Conservation (phyloP, 2,329 filamentous ascomycete species). For the Phialophora tarda region DNA sequence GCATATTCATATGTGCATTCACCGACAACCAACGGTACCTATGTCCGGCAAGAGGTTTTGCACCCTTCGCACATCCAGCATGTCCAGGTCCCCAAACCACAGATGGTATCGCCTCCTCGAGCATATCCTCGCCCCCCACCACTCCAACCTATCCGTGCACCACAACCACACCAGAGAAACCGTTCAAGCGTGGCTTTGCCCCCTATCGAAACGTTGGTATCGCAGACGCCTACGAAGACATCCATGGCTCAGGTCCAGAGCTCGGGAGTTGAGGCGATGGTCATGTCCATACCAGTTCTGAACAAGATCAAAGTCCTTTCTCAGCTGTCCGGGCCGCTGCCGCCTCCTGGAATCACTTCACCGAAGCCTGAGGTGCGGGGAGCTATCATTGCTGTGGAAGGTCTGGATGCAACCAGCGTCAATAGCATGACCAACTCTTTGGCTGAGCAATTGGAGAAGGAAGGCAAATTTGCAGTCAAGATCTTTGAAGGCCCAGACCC, state of each 20-base stretch:
- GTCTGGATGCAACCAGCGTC: constrained; percentile 68
- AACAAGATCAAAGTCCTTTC: constrained; percentile 78
- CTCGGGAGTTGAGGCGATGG: constrained; percentile 65
- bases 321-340: constrained; percentile 74
- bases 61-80: constrained; percentile 22
- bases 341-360: constrained; percentile 44
- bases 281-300: constrained; percentile 75
- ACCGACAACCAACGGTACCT: constrained; percentile 45
- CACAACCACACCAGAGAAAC: constrained; percentile 48
- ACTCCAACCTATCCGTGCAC: constrained; percentile 45
- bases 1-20: constrained; percentile 41
- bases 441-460: constrained; percentile 57
- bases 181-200: constrained; percentile 58
- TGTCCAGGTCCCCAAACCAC: constrained; percentile 31
- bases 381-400: constrained; percentile 82
- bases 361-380: constrained; percentile 64
- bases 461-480: constrained; percentile 58
- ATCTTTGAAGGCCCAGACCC: constrained; percentile 55
- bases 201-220: constrained; percentile 55
- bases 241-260: constrained; percentile 29
- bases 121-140: constrained; percentile 35
- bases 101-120: constrained; percentile 36
- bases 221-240: constrained; percentile 40
- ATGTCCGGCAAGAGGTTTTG: constrained; percentile 37
- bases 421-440: constrained; percentile 70